Evolutionary conservation across 768 basidiomycete species (phyloP).

Genomic region (Coprinopsis strossmayeri): DNA sequence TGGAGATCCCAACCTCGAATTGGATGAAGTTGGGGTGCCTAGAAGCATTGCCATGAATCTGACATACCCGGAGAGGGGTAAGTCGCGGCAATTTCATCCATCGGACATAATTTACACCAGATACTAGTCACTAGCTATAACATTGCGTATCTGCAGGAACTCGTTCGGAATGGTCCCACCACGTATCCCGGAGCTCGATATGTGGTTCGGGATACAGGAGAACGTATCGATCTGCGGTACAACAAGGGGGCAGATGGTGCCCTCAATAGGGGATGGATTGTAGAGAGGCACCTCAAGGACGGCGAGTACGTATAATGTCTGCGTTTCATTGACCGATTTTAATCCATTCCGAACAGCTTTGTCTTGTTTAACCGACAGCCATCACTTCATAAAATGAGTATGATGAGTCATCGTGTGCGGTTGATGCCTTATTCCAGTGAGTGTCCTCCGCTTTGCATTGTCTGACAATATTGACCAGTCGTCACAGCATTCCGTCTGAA

Average conservation of each 20-base stretch:
- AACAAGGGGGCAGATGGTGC: conserved; percentile 95
- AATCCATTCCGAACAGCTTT: conserved; percentile 39
- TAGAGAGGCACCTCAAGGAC: conserved; percentile 95
- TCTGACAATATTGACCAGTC: background rate
- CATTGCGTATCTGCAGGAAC: conserved; percentile 86
- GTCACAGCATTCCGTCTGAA: conserved; percentile 90
- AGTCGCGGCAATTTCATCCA: conserved; percentile 14
- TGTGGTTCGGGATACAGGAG: conserved; percentile 94
- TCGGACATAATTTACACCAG: conserved; percentile 7
- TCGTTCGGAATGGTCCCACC: conserved; percentile 92
- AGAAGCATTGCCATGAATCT: conserved; percentile 94
- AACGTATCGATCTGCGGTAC: conserved; percentile 94
- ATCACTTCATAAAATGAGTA: conserved; percentile 99
- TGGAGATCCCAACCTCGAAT: conserved; percentile 92
- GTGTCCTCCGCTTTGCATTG: conserved; percentile 24
- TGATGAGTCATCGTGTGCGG: conserved; percentile 99
- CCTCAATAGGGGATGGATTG: conserved; percentile 97
- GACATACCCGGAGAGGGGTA: conserved; percentile 95
- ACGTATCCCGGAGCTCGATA: conserved; percentile 95
- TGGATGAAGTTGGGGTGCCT: conserved; percentile 97
- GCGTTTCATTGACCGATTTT: conserved; percentile 2
- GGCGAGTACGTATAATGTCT: conserved; percentile 73
- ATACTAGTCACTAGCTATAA: conserved; percentile 91
- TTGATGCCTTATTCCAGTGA: conserved; percentile 97
- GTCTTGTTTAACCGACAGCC: conserved; percentile 98